A percentile compares a stretch with the other conserved stretches of the same genome.
Conservation (phyloP, 306 rosid genomes). For the Arachis hypogaea region DNA sequence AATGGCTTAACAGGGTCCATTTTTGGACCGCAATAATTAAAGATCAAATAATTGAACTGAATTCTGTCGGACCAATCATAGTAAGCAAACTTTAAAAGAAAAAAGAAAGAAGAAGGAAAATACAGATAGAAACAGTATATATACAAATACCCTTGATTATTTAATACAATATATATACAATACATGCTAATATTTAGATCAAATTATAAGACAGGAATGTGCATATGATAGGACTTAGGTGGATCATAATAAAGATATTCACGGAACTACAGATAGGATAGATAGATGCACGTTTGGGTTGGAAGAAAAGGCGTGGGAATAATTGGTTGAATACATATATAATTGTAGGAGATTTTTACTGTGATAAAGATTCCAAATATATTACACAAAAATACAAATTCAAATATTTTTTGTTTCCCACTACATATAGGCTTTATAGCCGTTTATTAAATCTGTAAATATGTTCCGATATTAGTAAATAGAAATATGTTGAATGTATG, state of each 20-base stretch:
- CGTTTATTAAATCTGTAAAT: no score
- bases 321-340: conserved; percentile 22
- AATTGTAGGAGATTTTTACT: no score
- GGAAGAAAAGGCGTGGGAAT: conserved; percentile 28
- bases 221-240: conserved; percentile 26
- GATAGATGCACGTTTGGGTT: conserved; percentile 33
- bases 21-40: conserved; percentile 46
- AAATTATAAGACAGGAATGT: conserved; percentile 41
- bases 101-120: not conserved
- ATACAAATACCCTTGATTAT: not conserved
- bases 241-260: conserved; percentile 31
- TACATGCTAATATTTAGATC: not conserved
- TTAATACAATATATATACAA: not conserved
- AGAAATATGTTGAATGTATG: no score
- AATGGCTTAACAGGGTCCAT: conserved; percentile 52
- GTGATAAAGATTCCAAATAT: no score
- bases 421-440: no score
- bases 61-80: conserved; percentile 52
- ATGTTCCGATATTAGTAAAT: no score
- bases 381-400: no score
- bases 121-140: not conserved
- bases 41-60: conserved; percentile 52
- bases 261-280: conserved; percentile 38
- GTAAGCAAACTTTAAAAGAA: conserved; percentile 27
- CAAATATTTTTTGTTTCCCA: no score